Evolutionary conservation across 1,139 yeast species (phyloP).

Genomic region (Magnusiomyces suaveolens): DNA sequence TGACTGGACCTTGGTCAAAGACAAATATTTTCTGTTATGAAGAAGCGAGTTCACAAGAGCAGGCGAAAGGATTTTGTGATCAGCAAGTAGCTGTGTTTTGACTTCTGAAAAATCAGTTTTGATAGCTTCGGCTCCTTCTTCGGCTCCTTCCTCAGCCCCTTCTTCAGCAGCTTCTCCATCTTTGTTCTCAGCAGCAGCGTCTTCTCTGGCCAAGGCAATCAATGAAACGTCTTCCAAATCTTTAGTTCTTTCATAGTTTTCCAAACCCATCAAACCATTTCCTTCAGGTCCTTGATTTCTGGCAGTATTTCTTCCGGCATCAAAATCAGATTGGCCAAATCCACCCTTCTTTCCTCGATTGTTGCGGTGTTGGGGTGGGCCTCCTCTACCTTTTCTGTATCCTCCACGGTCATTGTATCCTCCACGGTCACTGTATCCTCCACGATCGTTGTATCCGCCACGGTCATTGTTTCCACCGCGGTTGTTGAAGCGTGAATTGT

Average conservation of each 20-base stretch:
- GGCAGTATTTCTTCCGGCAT: slow-evolving; percentile 16
- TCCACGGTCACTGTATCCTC: not conserved
- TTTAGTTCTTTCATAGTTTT: slow-evolving; percentile 25
- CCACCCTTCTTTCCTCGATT: slow-evolving; percentile 1
- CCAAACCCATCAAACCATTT: slow-evolving; percentile 29
- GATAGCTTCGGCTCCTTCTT: slow-evolving; percentile 11
- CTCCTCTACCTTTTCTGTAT: slow-evolving; percentile 1
- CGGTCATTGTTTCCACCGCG: slow-evolving; percentile 1
- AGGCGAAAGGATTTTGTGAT: slow-evolving; percentile 25
- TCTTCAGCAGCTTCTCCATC: slow-evolving; percentile 4
- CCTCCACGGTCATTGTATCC: not conserved
- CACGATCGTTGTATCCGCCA: slow-evolving; percentile 1
- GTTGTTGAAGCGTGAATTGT: slow-evolving; percentile 1
- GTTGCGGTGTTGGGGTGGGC: not conserved
- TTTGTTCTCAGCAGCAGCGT: slow-evolving; percentile 5
- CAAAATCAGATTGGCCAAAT: slow-evolving; percentile 12
- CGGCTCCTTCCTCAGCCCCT: not conserved
- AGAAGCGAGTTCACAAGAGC: slow-evolving; percentile 31
- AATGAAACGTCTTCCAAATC: slow-evolving; percentile 18
- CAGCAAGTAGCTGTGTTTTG: slow-evolving; percentile 25
- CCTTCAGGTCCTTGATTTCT: slow-evolving; percentile 22
- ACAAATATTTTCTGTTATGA: slow-evolving; percentile 29
- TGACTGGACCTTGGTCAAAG: slow-evolving; percentile 72
- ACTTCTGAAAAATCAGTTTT: slow-evolving; percentile 26
- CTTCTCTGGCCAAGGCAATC: slow-evolving; percentile 10